Conservation (phyloP, 1,284 basidiomycete genomes). For the Malassezia furfur region DNA sequence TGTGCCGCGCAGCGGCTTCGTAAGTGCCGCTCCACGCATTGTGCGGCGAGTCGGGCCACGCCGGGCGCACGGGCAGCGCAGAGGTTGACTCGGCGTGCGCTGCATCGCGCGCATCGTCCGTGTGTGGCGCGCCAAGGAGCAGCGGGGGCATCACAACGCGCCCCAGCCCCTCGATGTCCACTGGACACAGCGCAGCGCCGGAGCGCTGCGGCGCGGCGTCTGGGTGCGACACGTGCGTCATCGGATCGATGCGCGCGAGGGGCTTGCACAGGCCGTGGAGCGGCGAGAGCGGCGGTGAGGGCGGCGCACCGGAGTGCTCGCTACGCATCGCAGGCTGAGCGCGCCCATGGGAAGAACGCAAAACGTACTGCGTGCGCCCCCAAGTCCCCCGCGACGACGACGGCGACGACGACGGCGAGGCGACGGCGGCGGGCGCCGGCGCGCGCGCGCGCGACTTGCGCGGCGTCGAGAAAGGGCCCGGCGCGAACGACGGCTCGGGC, state of each 20-base stretch:
- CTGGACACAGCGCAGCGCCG: not conserved
- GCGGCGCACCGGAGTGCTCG: not conserved
- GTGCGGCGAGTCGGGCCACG: conserved; percentile 3
- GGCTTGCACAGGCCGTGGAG: not conserved
- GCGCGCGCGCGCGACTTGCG: not conserved
- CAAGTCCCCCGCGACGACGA: not conserved
- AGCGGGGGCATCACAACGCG: conserved; percentile 8
- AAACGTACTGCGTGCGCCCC: conserved; percentile 14
- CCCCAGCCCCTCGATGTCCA: conserved; percentile 10
- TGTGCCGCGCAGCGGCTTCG: not conserved
- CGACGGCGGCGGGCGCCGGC: too few relatives aligned
- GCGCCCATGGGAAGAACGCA: not conserved
- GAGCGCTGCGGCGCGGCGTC: not conserved
- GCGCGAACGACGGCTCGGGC: too few relatives aligned
- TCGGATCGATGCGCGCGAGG: not conserved
- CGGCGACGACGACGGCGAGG: too few relatives aligned
- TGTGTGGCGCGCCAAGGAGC: not conserved
- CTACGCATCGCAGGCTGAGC: conserved; percentile 8
- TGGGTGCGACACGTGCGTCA: not conserved
- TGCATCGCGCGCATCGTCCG: not conserved
- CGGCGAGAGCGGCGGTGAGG: not conserved
- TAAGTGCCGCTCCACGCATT: not conserved
- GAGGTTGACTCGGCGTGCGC: too few relatives aligned
- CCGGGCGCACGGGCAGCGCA: not conserved
- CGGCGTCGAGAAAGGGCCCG: too few relatives aligned